phyloP scores from a whole-genome alignment of 495 filamentous ascomycete species.

The Hypoxylon cercidicola region DNA sequence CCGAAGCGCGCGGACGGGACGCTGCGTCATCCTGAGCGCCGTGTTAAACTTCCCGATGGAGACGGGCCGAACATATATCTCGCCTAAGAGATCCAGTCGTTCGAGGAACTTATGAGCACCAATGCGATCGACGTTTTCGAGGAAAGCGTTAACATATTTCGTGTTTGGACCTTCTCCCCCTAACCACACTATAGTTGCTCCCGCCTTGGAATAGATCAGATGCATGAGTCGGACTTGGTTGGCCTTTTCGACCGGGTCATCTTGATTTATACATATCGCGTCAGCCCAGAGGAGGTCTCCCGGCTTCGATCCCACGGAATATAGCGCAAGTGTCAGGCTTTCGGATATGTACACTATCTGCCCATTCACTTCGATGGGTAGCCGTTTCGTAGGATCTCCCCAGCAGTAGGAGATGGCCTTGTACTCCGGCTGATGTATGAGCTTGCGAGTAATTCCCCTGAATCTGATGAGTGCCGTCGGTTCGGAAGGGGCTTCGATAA shows the following conservation, averaged over 20 bases:
- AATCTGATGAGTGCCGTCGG: neutral
- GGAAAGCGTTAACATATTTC: neutral
- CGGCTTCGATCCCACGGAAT: neutral
- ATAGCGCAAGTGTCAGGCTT: conserved; percentile 6
- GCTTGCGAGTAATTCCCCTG: neutral
- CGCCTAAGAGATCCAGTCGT: too few relatives aligned
- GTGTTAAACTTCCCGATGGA: neutral
- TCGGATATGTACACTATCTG: neutral
- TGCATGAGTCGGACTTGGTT: conserved; percentile 47
- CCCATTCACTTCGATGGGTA: conserved; percentile 5
- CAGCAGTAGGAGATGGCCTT: conserved; percentile 24
- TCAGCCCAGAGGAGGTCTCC: conserved; percentile 14
- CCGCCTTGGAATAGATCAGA: conserved; percentile 41
- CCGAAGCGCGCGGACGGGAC: conserved; percentile 7
- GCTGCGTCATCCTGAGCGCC: neutral
- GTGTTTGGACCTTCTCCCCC: conserved; percentile 34
- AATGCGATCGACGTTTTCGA: neutral
- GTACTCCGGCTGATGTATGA: conserved; percentile 10
- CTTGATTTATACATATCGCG: conserved; percentile 49
- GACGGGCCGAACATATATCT: neutral
- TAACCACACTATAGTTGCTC: conserved; percentile 43
- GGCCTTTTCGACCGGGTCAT: conserved; percentile 44
- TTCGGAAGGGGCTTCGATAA: conserved; percentile 4
- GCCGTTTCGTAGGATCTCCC: conserved; percentile 1
- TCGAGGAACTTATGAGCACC: too few relatives aligned